Conservation (phyloP, 148 eudicot genomes). For the Rhododendron vialii region DNA sequence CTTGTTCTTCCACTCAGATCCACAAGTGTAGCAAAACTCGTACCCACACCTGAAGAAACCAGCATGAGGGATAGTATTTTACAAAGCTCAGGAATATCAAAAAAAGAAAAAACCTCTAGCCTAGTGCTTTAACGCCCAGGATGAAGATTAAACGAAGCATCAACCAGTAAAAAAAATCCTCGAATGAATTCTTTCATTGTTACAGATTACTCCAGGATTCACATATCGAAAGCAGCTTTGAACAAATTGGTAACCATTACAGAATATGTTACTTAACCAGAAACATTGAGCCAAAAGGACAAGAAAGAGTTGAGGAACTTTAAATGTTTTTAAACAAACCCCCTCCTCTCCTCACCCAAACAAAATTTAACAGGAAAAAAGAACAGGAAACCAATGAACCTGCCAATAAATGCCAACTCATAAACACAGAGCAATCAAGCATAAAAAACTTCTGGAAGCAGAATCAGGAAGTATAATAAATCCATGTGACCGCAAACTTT, state of each 20-base stretch:
- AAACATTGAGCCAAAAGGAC: background rate
- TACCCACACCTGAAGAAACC: conserved; percentile 30
- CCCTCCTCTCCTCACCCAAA: background rate
- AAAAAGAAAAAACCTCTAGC: background rate
- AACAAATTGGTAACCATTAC: background rate
- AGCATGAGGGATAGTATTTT: background rate
- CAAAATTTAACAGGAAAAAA: background rate
- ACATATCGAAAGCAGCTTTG: background rate
- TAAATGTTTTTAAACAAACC: background rate
- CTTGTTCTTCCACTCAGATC: conserved; percentile 44
- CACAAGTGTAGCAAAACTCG: conserved; percentile 46
- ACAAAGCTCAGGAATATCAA: background rate
- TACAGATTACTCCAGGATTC: background rate
- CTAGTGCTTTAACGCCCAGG: background rate
- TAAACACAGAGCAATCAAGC: background rate
- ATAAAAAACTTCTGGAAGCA: background rate
- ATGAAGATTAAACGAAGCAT: background rate
- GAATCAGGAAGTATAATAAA: background rate
- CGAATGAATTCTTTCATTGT: background rate
- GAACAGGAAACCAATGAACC: background rate
- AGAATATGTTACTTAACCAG: background rate
- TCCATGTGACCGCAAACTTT: background rate
- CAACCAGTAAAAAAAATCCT: background rate
- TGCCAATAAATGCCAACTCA: background rate
- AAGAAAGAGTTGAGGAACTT: background rate